Conservation (phyloP, 192 early-diverging fungal genomes). For the Gigaspora rosea region DNA sequence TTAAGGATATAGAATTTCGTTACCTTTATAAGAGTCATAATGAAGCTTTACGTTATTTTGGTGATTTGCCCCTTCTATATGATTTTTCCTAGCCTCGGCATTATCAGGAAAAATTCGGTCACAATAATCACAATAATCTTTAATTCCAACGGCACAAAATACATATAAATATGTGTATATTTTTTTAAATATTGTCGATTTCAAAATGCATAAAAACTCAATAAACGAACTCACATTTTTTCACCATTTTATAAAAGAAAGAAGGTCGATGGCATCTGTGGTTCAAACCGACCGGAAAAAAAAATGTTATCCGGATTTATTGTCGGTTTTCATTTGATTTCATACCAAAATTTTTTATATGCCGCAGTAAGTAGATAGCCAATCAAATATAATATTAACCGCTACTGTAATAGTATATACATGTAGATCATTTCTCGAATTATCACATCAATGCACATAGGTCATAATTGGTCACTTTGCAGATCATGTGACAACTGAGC, state of each 20-base stretch:
- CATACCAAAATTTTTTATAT: no score
- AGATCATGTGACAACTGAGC: no score
- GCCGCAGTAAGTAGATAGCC: no score
- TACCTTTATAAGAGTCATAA: slow-evolving; percentile 47
- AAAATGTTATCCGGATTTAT: no score
- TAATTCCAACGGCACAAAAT: neutral
- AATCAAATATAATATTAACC: no score
- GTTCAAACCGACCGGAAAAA: no score
- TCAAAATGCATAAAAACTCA: neutral
- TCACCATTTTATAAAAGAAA: neutral
- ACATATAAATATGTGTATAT: neutral
- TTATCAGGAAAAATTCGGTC: slow-evolving; percentile 49
- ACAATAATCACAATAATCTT: slow-evolving; percentile 50
- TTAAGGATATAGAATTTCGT: neutral
- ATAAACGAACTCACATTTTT: neutral
- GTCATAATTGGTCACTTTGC: no score
- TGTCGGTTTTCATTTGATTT: no score
- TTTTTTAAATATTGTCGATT: neutral
- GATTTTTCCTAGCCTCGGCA: slow-evolving; percentile 40
- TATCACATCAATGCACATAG: no score
- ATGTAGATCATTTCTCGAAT: no score
- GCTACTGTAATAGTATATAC: no score
- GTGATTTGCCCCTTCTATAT: slow-evolving; percentile 40
- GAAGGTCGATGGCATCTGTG: no score
- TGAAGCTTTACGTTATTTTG: slow-evolving; percentile 36